A percentile compares a stretch with the other conserved stretches of the same genome.
Conservation (phyloP, 192 early-diverging fungal species). For the Diversispora eburnea region DNA sequence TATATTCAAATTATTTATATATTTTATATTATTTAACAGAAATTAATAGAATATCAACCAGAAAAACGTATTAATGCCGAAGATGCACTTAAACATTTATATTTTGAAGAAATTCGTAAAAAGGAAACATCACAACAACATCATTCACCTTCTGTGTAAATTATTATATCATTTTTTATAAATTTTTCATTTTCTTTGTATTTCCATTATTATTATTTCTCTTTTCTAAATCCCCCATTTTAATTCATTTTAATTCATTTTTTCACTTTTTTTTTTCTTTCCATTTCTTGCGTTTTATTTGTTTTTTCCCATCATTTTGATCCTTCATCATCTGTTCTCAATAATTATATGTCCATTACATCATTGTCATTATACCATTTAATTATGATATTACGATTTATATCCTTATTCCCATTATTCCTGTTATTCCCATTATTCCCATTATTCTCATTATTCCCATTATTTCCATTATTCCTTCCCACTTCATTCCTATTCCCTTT, state of each 20-base stretch:
- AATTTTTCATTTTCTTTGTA: background rate
- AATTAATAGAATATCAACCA: slow-evolving; percentile 29
- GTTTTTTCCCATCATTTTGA: too few species aligned
- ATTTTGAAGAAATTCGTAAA: slow-evolving; percentile 31
- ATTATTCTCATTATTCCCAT: too few species aligned
- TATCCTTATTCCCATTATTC: too few species aligned
- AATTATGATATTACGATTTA: too few species aligned
- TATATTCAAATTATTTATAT: background rate
- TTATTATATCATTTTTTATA: background rate
- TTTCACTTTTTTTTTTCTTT: too few species aligned
- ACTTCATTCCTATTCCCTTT: too few species aligned
- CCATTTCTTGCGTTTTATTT: too few species aligned
- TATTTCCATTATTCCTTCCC: too few species aligned
- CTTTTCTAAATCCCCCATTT: background rate
- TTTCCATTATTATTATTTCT: background rate
- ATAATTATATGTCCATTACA: too few species aligned
- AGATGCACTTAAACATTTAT: slow-evolving; percentile 26
- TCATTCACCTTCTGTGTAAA: slow-evolving; percentile 4
- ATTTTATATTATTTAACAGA: background rate
- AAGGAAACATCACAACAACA: slow-evolving; percentile 27
- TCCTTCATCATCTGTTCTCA: too few species aligned
- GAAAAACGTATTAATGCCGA: slow-evolving; percentile 27
- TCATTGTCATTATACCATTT: too few species aligned
- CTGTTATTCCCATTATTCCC: too few species aligned
- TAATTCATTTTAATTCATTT: background rate